Evolutionary conservation across 83 land plant species (phyloP), one percentile per base, ranked within the genome.

Genomic region (Picea abies): DNA sequence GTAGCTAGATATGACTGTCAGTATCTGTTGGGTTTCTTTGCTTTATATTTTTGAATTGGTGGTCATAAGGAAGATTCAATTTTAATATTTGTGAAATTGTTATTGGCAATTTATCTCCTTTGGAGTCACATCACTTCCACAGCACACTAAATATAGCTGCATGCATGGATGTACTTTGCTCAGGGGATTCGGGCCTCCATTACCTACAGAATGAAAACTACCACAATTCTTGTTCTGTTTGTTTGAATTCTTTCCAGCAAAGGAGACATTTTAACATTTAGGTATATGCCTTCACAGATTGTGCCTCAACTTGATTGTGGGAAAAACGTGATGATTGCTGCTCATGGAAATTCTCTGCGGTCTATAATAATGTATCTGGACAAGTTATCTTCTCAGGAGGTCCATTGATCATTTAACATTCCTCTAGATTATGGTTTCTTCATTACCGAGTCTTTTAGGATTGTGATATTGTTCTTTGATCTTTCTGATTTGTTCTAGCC

Each of bases 321-420:
- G 47, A 93, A 93, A 83, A 85, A 95, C 73, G 87, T 95, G 15
- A 83, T 97, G 94, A 95, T 97, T 72, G 94, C 95, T 39, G 98
- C 99, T 7, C 99, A 97, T 84, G 99, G 98, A 23, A 97, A 97
- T 82, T 95, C 96, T 23, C 60, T 97, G 80, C 92, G 99, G 78
- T 90, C 99, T 26, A 95, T 97, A 41, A 95, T 97, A 68, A 97
- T 97, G 99, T 97, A 97, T 87, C 90, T 97, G 17, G 99, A 95
- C 84, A 87, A 92, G 80, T 83, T 97, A 68, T 93, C 98, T 67
- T 89, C 98, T 32, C 90, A 97, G 83, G 96, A 97, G 99, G 99
- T 94, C 75, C 82, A 64, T 35, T 67, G 63, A 8, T 85, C 17
- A 32, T 72, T 17, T 56, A 58, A 25, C 35, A 58, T 49, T 14